These are phyloP conservation scores for Chalciporus chontae DNA, from an alignment of 768 basidiomycete species.

Conservation along the genomic window DNA sequence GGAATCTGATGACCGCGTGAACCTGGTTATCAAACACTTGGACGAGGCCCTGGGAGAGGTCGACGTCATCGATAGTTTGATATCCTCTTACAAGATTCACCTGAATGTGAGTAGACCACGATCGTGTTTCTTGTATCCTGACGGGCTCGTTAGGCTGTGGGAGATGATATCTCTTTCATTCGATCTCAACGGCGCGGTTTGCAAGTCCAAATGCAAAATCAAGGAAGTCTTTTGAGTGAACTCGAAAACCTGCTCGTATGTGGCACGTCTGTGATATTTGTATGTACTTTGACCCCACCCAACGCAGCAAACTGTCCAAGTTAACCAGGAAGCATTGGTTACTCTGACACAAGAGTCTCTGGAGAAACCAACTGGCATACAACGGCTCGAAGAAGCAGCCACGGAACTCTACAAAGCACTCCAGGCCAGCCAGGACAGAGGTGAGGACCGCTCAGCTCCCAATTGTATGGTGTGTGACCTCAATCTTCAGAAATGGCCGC, in stretches of 20 bases:
- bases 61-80: slow-evolving; percentile 83
- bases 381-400: slow-evolving; percentile 76
- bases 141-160: slow-evolving; percentile 63
- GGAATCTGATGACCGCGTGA: slow-evolving; percentile 91
- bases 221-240: slow-evolving; percentile 78
- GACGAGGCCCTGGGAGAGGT: slow-evolving; percentile 88
- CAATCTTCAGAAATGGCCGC: slow-evolving; percentile 81
- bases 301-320: slow-evolving; percentile 87
- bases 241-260: slow-evolving; percentile 82
- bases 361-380: slow-evolving; percentile 73
- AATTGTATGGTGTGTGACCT: slow-evolving; percentile 5
- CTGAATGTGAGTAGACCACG: slow-evolving; percentile 64
- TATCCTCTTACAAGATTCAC: slow-evolving; percentile 95
- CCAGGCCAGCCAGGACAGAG: slow-evolving; percentile 84
- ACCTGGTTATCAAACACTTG: slow-evolving; percentile 78
- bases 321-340: slow-evolving; percentile 70
- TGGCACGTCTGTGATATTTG: not conserved
- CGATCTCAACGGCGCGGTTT: slow-evolving; percentile 95
- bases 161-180: slow-evolving; percentile 92
- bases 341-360: slow-evolving; percentile 87
- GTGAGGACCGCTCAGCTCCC: slow-evolving; percentile 34
- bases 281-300: not conserved
- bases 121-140: slow-evolving; percentile 7
- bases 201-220: slow-evolving; percentile 97
- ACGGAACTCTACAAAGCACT: slow-evolving; percentile 93